A percentile compares a stretch with the other conserved stretches of the same genome.
Conservation (phyloP, 1,284 basidiomycete species). For the Kwoniella shivajii region DNA sequence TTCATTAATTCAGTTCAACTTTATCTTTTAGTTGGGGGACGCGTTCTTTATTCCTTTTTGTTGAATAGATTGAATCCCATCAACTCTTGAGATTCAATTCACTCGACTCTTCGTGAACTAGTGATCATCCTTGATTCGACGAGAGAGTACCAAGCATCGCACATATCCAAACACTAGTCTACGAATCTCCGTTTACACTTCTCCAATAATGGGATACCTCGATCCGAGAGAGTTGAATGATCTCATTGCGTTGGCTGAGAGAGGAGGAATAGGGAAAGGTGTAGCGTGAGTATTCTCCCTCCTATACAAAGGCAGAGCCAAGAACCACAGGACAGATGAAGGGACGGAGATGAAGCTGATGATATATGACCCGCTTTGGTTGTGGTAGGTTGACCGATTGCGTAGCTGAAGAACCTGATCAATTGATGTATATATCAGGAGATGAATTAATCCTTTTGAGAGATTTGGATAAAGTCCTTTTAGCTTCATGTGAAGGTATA, state of each 20-base stretch:
- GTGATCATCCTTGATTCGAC: too few relatives aligned
- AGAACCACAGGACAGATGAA: too few relatives aligned
- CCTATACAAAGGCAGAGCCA: background rate
- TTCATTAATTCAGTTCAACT: background rate
- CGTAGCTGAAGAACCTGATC: conserved; percentile 71
- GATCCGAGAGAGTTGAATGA: conserved; percentile 45
- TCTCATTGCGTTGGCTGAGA: conserved; percentile 36
- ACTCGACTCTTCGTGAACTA: background rate
- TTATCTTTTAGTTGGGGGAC: background rate
- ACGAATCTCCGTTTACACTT: background rate
- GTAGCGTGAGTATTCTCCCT: conserved; percentile 39
- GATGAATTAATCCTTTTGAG: conserved; percentile 80
- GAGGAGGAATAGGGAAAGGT: conserved; percentile 45
- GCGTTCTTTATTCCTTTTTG: background rate
- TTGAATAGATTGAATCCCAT: background rate
- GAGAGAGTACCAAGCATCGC: too few relatives aligned
- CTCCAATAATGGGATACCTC: conserved; percentile 27
- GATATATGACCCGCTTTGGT: conserved; percentile 6
- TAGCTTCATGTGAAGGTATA: conserved; percentile 88
- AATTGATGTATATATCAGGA: conserved; percentile 86
- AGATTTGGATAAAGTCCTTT: conserved; percentile 60
- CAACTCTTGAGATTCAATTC: background rate
- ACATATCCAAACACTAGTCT: background rate
- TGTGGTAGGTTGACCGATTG: conserved; percentile 60
- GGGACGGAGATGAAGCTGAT: background rate